A percentile compares a stretch with the other conserved stretches of the same genome.
These are phyloP conservation scores for Cenococcum geophilum DNA, from an alignment of 495 filamentous ascomycete genomes.

Conservation along the genomic window DNA sequence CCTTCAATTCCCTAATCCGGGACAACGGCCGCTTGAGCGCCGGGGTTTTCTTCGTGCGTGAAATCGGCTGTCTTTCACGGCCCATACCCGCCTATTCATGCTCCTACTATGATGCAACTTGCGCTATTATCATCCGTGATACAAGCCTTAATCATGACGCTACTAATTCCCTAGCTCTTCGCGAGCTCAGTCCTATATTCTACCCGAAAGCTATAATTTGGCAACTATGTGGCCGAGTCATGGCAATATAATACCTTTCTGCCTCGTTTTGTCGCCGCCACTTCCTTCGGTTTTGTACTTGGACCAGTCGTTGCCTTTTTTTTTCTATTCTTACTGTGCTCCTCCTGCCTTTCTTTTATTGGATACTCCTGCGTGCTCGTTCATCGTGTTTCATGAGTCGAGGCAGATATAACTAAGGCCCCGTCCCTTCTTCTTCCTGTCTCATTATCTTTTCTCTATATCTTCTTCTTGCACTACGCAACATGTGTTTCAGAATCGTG, in stretches of 20 bases:
- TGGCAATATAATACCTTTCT: background rate
- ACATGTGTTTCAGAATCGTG: slow-evolving; percentile 33
- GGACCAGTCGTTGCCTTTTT: background rate
- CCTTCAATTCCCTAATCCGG: background rate
- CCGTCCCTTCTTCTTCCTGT: background rate
- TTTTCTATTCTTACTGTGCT: background rate
- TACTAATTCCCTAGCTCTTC: background rate
- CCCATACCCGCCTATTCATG: background rate
- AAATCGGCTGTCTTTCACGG: background rate
- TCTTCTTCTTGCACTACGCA: background rate
- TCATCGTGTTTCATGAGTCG: background rate
- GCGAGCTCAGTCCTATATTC: background rate
- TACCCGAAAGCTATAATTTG: background rate
- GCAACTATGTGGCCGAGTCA: background rate
- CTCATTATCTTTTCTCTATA: background rate
- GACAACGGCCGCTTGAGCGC: background rate
- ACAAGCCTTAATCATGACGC: slow-evolving; percentile 3
- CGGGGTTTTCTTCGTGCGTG: background rate
- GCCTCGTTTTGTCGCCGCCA: background rate
- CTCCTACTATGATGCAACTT: background rate
- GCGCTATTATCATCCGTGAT: background rate
- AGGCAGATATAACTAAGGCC: background rate
- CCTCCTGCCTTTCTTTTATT: background rate
- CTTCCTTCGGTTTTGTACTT: background rate
- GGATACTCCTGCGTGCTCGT: background rate